Evolutionary conservation across 495 filamentous ascomycete genomes (phyloP).

Genomic region (Penicillium atrosanguineum): DNA sequence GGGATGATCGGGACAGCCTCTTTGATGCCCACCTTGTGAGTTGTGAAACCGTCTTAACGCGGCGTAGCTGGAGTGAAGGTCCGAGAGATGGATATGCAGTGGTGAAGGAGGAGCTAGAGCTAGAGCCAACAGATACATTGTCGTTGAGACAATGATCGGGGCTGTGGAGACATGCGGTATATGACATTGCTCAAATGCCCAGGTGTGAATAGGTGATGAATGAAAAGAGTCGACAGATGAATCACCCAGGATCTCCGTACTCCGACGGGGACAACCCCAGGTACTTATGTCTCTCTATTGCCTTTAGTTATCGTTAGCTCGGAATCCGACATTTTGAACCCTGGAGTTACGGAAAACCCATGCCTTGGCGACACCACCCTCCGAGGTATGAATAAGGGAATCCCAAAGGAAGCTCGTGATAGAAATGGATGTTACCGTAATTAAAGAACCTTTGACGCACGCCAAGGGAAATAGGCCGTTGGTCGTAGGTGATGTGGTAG

Average conservation of each 20-base stretch:
- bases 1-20: constrained; percentile 17
- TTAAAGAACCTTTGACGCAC: background rate
- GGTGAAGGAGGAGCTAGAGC: constrained; percentile 10
- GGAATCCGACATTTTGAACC: background rate
- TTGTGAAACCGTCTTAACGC: constrained; percentile 12
- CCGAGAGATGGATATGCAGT: constrained; percentile 8
- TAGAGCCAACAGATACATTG: constrained; percentile 11
- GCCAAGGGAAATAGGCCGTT: background rate
- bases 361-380: background rate
- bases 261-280: no score
- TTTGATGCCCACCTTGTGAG: constrained; percentile 22
- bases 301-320: background rate
- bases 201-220: no score
- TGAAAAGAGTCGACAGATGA: no score
- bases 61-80: constrained; percentile 7
- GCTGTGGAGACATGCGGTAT: background rate
- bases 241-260: no score
- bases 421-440: background rate
- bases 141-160: constrained; percentile 8
- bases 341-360: background rate
- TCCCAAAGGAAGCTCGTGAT: background rate
- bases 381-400: no score
- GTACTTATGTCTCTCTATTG: background rate
- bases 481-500: background rate
- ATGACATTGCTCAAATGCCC: background rate